Evolutionary conservation across 148 eudicot genomes (phyloP), one percentile per base, ranked within the genome.

Genomic region (Beta vulgaris): DNA sequence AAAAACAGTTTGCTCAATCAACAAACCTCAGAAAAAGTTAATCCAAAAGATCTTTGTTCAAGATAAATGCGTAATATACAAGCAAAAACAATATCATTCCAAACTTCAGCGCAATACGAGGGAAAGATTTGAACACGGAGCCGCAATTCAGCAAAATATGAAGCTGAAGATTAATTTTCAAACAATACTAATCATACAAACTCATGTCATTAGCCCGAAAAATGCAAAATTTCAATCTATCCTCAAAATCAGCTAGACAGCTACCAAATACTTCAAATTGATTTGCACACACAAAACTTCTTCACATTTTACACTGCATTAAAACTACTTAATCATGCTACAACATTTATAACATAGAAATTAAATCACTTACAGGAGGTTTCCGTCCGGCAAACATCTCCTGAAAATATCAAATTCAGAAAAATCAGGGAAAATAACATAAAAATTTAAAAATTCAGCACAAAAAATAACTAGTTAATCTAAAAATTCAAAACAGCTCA

Each of bases 331-430:
- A 7, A 15, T 49, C 62, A 65, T 73, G 32, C 34, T 63, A 63
- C n/a, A 42, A 21, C 15, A 21, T 23, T 14, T 2, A 59, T 2
- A 37, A 23, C 36, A 44, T 35, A 35, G 15, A 29, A 43, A n/a
- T 32, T 29, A 35, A 42, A 35, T 2, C 39, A 87, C 96, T 87
- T 82, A 91, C 96, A 89, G 67, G 49, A 91, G 89, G 84, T 91
- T 91, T 72, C 96, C 96, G 59, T 91, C 96, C 3, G 78, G 40
- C 34, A 91, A 73, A 70, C 91, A 87, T 31, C 69, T 89, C 90
- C 96, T 91, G 90, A 43, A 81, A 82, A 53, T 7, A 36, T 21
- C 54, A 70, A 46, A 73, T 25, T 48, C 53, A 63, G 28, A 48
- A 21, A 62, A 12, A 16, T 2, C 1, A 66, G 0, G 10, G 2